Evolutionary conservation across 2,329 filamentous ascomycete genomes (phyloP).

Genomic region (Alternaria burnsii): DNA sequence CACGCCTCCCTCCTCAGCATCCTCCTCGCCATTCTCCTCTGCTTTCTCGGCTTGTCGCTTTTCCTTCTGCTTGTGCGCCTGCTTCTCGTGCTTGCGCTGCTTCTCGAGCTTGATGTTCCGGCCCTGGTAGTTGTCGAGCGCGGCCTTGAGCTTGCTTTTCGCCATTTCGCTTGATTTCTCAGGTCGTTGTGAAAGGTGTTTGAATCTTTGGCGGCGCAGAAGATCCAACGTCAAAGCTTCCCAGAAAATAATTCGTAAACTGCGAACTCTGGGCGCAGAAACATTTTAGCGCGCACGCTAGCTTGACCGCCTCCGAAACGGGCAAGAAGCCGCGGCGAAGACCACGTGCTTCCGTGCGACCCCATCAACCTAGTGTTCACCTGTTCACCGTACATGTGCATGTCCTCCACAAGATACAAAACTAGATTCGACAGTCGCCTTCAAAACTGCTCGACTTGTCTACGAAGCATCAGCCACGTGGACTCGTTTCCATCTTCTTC

Average conservation of each 20-base stretch:
- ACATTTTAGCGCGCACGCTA: constrained; percentile 38
- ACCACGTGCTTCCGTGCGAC: constrained; percentile 29
- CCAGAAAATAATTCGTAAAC: constrained; percentile 35
- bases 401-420: not conserved
- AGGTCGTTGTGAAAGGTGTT: not conserved
- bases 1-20: constrained; percentile 41
- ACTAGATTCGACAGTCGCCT: not conserved
- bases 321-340: constrained; percentile 36
- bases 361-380: constrained; percentile 22
- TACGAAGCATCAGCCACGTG: not conserved
- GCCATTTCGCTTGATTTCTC: constrained; percentile 43
- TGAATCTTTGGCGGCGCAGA: constrained; percentile 6
- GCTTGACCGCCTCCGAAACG: constrained; percentile 39
- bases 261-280: constrained; percentile 50
- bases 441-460: not conserved
- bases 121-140: constrained; percentile 66
- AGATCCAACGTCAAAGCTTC: constrained; percentile 29
- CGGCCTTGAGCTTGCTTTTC: constrained; percentile 64
- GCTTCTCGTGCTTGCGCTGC: constrained; percentile 47
- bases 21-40: constrained; percentile 23
- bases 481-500: not conserved
- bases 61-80: constrained; percentile 19
- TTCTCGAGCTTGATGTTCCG: constrained; percentile 79
- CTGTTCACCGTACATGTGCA: not conserved
- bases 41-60: constrained; percentile 10